phyloP scores from a whole-genome alignment of 139 green algal species.

The Diplosphaera chodatii region DNA sequence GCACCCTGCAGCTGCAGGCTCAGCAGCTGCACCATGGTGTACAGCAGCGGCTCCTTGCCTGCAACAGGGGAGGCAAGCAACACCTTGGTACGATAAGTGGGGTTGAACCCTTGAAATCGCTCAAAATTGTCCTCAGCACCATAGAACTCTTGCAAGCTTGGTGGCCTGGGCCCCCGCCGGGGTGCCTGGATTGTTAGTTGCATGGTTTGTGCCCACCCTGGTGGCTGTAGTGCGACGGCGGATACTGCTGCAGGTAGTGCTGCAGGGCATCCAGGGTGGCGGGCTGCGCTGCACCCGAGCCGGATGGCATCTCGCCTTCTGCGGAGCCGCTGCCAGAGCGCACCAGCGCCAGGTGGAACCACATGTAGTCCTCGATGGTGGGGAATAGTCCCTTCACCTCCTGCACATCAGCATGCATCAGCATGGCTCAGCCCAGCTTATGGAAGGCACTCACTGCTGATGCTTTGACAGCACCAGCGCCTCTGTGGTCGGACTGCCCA shows the following conservation, averaged over 20 bases:
- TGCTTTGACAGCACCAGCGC: no score
- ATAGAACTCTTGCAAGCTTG: no score
- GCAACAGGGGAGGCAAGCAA: background rate
- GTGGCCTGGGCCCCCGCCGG: no score
- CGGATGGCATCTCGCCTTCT: background rate
- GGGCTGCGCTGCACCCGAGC: slow-evolving; percentile 10
- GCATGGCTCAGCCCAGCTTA: no score
- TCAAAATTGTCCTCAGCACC: no score
- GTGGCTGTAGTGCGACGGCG: slow-evolving; percentile 68
- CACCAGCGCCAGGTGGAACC: slow-evolving; percentile 69
- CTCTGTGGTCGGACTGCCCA: no score
- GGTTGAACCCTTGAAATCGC: no score
- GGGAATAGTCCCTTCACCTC: slow-evolving; percentile 48
- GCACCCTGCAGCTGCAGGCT: slow-evolving; percentile 62
- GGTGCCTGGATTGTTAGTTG: no score
- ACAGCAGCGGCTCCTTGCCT: slow-evolving; percentile 73
- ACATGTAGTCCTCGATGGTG: slow-evolving; percentile 93
- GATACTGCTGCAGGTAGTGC: slow-evolving; percentile 72
- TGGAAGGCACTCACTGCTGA: no score
- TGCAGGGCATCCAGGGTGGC: slow-evolving; percentile 67
- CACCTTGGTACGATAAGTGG: no score
- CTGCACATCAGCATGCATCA: slow-evolving; percentile 20
- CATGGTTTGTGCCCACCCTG: background rate
- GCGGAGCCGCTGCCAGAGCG: background rate
- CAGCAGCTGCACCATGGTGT: slow-evolving; percentile 77